Evolutionary conservation across 2,329 filamentous ascomycete genomes (phyloP).

Genomic region (Hortaea werneckii): DNA sequence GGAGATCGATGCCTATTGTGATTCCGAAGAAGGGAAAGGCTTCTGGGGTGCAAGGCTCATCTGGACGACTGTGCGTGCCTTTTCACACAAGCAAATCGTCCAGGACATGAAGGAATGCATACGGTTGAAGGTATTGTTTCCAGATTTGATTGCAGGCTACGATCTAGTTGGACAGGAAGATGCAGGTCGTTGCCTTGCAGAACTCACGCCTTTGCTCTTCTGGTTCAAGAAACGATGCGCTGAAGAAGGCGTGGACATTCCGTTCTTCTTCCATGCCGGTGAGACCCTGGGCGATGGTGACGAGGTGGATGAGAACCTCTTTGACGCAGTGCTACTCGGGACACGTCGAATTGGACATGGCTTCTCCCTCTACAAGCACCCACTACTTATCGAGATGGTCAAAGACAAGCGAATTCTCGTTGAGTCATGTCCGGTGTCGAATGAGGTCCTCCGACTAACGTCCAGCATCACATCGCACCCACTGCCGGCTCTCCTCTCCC

Average conservation of each 20-base stretch:
- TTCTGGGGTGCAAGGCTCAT: conserved; percentile 85
- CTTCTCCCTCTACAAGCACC: conserved; percentile 84
- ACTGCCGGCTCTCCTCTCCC: conserved; percentile 70
- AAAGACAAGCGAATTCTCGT: conserved; percentile 80
- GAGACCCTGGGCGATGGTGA: conserved; percentile 75
- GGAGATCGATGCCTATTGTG: conserved; percentile 66
- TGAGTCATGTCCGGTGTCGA: conserved; percentile 84
- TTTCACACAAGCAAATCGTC: conserved; percentile 55
- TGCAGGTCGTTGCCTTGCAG: conserved; percentile 60
- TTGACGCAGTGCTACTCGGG: conserved; percentile 77
- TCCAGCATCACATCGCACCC: conserved; percentile 68
- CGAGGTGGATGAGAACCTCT: conserved; percentile 71
- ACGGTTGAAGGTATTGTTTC: conserved; percentile 65
- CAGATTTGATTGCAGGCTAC: conserved; percentile 73
- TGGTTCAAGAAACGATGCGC: conserved; percentile 86
- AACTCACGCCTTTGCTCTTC: conserved; percentile 74
- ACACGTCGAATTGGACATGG: conserved; percentile 84
- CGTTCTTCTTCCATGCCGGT: conserved; percentile 93
- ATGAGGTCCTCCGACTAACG: conserved; percentile 74
- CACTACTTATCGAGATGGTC: conserved; percentile 76
- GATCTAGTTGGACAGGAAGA: conserved; percentile 88
- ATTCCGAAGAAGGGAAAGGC: conserved; percentile 55
- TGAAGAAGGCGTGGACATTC: conserved; percentile 67
- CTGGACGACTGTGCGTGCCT: conserved; percentile 64
- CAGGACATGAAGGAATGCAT: conserved; percentile 81